Conservation (phyloP, 768 basidiomycete species). For the Neoboletus brunneissimus region DNA sequence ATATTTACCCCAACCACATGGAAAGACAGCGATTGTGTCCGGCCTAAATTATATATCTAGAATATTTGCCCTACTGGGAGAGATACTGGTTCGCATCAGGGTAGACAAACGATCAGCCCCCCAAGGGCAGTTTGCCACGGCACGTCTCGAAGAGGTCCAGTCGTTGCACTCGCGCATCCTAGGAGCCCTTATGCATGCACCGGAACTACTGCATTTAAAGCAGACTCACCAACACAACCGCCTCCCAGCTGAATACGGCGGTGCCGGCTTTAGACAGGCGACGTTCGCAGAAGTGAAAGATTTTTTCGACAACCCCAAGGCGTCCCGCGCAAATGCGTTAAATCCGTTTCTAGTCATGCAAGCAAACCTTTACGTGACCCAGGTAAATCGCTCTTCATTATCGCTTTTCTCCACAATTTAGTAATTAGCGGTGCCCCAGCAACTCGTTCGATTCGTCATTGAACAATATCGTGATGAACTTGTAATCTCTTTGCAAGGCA, state of each 20-base stretch:
- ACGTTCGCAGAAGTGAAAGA: constrained; percentile 88
- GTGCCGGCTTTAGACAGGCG: constrained; percentile 72
- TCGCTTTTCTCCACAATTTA: background rate
- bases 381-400: constrained; percentile 46
- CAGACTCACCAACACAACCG: constrained; percentile 47
- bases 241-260: constrained; percentile 58
- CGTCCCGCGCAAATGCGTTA: constrained; percentile 77
- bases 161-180: constrained; percentile 76
- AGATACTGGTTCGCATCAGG: constrained; percentile 82
- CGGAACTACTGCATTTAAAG: constrained; percentile 72
- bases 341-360: constrained; percentile 93
- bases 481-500: constrained; percentile 61
- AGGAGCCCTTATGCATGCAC: constrained; percentile 69
- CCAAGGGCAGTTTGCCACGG: constrained; percentile 81
- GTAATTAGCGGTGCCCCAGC: constrained; percentile 42
- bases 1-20: constrained; percentile 84
- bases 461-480: constrained; percentile 92
- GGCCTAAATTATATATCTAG: constrained; percentile 86
- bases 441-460: constrained; percentile 90
- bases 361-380: constrained; percentile 89
- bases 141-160: constrained; percentile 79
- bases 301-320: constrained; percentile 90
- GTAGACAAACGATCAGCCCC: constrained; percentile 86
- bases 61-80: constrained; percentile 81
- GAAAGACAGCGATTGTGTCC: constrained; percentile 79